These are phyloP conservation scores for Neolentinus lepideus DNA, from an alignment of 1,284 basidiomycete genomes.

Conservation along the genomic window DNA sequence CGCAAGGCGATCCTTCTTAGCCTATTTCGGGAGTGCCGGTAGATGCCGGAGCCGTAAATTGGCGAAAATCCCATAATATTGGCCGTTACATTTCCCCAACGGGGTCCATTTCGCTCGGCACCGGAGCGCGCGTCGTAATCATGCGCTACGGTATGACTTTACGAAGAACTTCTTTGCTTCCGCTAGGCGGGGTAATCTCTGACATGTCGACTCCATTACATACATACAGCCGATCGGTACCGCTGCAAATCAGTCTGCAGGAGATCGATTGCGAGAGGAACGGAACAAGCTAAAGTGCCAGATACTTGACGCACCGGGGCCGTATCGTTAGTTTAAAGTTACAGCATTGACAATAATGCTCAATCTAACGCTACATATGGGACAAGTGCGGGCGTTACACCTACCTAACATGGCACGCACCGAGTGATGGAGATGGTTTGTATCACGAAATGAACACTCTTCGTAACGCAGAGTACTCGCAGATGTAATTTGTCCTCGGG, in stretches of 20 bases:
- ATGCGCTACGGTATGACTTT: not conserved
- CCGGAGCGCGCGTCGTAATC: too few species aligned
- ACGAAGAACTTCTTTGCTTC: not conserved
- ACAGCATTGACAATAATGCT: too few species aligned
- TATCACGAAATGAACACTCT: slow-evolving; percentile 82
- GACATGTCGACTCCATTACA: not conserved
- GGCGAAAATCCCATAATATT: too few species aligned
- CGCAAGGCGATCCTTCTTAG: too few species aligned
- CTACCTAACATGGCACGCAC: not conserved
- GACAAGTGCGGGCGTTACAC: not conserved
- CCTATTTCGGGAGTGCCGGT: too few species aligned
- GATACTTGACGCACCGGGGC: not conserved
- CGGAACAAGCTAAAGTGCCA: not conserved
- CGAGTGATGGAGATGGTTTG: not conserved
- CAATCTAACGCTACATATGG: too few species aligned
- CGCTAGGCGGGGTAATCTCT: not conserved
- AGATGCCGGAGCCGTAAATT: too few species aligned
- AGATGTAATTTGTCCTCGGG: slow-evolving; percentile 66
- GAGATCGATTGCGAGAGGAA: not conserved
- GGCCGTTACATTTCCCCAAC: too few species aligned
- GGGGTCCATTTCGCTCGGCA: too few species aligned
- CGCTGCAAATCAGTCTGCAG: not conserved
- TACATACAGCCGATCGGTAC: not conserved
- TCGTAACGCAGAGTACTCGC: slow-evolving; percentile 58
- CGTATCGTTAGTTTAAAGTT: not conserved